phyloP scores from a whole-genome alignment of 768 basidiomycete species.

The Amanita rimosa region DNA sequence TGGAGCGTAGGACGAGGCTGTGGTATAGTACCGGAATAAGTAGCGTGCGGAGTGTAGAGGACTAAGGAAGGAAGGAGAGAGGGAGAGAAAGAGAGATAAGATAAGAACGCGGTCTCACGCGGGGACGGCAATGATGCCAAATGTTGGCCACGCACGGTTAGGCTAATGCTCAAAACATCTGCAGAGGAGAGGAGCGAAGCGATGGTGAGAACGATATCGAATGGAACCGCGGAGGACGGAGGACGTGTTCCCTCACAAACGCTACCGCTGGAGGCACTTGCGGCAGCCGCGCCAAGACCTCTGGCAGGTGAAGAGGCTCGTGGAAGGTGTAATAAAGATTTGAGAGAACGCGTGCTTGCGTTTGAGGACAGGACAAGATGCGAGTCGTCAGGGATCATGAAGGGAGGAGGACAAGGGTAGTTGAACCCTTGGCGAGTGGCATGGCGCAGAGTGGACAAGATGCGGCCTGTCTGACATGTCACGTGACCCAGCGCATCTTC shows the following conservation, averaged over 20 bases:
- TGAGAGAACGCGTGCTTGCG: constrained; percentile 16
- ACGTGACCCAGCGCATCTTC: too few species aligned
- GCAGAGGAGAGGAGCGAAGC: constrained; percentile 21
- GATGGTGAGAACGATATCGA: constrained; percentile 28
- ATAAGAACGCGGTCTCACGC: not conserved
- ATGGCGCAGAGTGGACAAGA: too few species aligned
- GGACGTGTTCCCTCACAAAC: not conserved
- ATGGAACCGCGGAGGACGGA: constrained; percentile 15
- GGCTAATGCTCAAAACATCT: constrained; percentile 30
- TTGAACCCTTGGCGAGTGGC: too few species aligned
- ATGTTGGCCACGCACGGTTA: constrained; percentile 20
- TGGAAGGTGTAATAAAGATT: constrained; percentile 23
- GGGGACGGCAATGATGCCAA: not conserved
- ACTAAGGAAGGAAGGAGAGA: constrained; percentile 12
- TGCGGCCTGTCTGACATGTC: too few species aligned
- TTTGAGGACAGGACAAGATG: too few species aligned
- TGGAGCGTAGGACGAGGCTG: constrained; percentile 32
- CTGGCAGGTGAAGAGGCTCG: constrained; percentile 12
- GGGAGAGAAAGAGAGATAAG: not conserved
- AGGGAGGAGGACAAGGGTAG: too few species aligned
- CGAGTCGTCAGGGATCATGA: too few species aligned
- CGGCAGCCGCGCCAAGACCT: not conserved
- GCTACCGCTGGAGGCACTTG: not conserved
- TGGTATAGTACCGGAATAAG: constrained; percentile 31
- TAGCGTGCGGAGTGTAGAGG: constrained; percentile 17